These are phyloP conservation scores for Xylaria telfairii DNA, from an alignment of 495 filamentous ascomycete genomes.

Conservation along the genomic window DNA sequence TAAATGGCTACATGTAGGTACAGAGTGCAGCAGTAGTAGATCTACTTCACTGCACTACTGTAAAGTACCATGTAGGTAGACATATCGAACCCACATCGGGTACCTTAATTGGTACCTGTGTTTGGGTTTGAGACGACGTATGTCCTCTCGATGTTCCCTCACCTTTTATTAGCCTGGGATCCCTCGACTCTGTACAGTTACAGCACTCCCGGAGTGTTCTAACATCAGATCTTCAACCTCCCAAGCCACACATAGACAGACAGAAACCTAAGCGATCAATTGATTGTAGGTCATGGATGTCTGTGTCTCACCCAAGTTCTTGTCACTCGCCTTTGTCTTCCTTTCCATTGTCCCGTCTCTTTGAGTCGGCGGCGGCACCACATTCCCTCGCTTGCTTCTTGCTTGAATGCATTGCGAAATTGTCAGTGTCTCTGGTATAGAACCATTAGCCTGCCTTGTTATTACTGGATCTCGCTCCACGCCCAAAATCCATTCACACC, in stretches of 20 bases:
- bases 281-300: constrained; percentile 12
- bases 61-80: no score
- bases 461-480: constrained; percentile 23
- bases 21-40: no score
- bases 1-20: no score
- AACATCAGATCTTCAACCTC: background rate
- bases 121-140: background rate
- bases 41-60: no score
- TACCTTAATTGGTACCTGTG: background rate
- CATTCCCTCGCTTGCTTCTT: constrained; percentile 3
- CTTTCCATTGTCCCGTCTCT: background rate
- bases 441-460: constrained; percentile 9
- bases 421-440: constrained; percentile 4
- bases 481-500: constrained; percentile 8
- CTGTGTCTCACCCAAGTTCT: background rate
- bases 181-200: background rate
- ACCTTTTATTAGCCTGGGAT: background rate
- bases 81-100: background rate
- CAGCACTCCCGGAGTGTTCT: background rate
- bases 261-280: constrained; percentile 6
- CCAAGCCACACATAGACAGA: background rate
- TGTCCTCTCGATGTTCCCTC: background rate
- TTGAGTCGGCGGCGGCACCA: constrained; percentile 14
- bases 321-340: constrained; percentile 3
- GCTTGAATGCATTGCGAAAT: constrained; percentile 7